Evolutionary conservation across 768 basidiomycete species (phyloP).

Genomic region (Hericium rajendrae): DNA sequence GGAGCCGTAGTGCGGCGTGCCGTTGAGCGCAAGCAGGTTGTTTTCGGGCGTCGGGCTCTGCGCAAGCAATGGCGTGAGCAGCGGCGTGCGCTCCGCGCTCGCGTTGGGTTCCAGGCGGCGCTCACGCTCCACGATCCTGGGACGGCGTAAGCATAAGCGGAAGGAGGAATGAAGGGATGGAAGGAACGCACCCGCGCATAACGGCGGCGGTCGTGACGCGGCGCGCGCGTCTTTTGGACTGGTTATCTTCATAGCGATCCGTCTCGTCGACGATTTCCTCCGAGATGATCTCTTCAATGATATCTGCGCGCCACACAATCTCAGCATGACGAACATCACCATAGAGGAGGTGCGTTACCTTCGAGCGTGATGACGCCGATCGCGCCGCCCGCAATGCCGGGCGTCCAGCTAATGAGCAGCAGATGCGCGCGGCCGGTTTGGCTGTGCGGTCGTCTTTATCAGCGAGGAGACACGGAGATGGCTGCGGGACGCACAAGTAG

Average conservation of each 20-base stretch:
- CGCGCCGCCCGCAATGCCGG: conserved; percentile 74
- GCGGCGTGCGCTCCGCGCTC: conserved; percentile 7
- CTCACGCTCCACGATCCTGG: conserved; percentile 48
- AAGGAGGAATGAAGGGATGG: neutral
- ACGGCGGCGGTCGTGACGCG: conserved; percentile 63
- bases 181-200: conserved; percentile 59
- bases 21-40: neutral
- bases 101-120: conserved; percentile 15
- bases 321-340: neutral
- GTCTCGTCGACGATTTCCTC: conserved; percentile 97
- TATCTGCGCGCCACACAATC: conserved; percentile 33
- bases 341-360: conserved; percentile 30
- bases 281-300: conserved; percentile 90
- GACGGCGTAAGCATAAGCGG: neutral
- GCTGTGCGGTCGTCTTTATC: conserved; percentile 24
- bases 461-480: neutral
- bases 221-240: conserved; percentile 63
- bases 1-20: neutral
- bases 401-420: conserved; percentile 73
- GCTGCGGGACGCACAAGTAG: conserved; percentile 55
- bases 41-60: neutral
- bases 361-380: conserved; percentile 88
- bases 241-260: conserved; percentile 83
- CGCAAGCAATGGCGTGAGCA: neutral
- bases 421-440: conserved; percentile 95